A percentile compares a stretch with the other conserved stretches of the same genome.
phyloP scores from a whole-genome alignment of 352 stramenopile genomes.

The Globisporangium perplexum region DNA sequence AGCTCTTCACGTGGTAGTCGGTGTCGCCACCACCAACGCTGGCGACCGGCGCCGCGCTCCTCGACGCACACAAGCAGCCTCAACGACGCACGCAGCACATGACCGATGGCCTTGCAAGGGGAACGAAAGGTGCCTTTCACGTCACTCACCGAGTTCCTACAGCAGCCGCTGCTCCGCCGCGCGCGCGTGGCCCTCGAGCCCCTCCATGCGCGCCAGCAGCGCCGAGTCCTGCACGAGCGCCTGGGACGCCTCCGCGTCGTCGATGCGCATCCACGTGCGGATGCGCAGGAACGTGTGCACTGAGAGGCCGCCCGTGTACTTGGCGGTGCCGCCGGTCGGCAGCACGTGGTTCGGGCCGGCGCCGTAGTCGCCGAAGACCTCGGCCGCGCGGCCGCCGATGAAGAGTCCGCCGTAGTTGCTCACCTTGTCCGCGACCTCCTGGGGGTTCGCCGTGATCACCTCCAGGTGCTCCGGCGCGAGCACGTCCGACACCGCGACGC shows the following conservation, averaged over 20 bases:
- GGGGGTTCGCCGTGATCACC: constrained; percentile 87
- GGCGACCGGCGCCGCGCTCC: too few relatives aligned
- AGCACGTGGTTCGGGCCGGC: constrained; percentile 99
- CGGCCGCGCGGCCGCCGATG: constrained; percentile 91
- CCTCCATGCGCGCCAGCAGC: constrained; percentile 90
- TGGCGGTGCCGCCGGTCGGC: constrained; percentile 94
- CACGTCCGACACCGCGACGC: constrained; percentile 83
- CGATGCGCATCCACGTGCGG: constrained; percentile 97
- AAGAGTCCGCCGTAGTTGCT: constrained; percentile 92
- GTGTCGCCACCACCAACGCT: too few relatives aligned
- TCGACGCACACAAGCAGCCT: too few relatives aligned
- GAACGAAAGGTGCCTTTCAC: too few relatives aligned
- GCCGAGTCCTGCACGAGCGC: constrained; percentile 92
- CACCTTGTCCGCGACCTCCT: constrained; percentile 76
- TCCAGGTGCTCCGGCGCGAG: constrained; percentile 86
- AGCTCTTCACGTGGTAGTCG: too few relatives aligned
- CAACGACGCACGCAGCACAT: too few relatives aligned
- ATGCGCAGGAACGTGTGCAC: constrained; percentile 99
- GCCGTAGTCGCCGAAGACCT: constrained; percentile 97
- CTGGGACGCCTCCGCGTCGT: constrained; percentile 80
- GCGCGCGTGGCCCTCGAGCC: constrained; percentile 75
- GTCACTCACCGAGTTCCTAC: constrained; percentile 12
- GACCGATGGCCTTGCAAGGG: too few relatives aligned
- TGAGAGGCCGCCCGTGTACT: constrained; percentile 96
- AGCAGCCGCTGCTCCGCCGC: constrained; percentile 76